These are phyloP conservation scores for Didymella pinodella DNA, from an alignment of 2,329 filamentous ascomycete species.

Conservation along the genomic window DNA sequence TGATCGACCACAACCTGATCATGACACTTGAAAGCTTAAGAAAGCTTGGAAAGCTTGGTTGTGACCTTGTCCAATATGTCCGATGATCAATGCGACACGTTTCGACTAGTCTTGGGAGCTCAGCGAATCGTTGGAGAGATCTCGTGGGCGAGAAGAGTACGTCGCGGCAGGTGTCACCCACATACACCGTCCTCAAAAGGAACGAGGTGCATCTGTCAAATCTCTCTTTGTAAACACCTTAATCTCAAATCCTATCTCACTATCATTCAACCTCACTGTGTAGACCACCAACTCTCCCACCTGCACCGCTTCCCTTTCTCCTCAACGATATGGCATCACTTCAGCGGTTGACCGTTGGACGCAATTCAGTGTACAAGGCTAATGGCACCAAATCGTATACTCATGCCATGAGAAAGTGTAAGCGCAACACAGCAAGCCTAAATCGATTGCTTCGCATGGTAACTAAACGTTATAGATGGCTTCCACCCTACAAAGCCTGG, in stretches of 20 bases:
- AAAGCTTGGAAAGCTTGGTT: slow-evolving; percentile 22
- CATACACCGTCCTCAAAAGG: background rate
- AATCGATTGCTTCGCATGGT: background rate
- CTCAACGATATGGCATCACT: slow-evolving; percentile 25
- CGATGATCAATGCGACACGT: slow-evolving; percentile 11
- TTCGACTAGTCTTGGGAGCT: background rate
- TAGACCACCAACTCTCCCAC: no score
- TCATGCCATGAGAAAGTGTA: slow-evolving; percentile 33
- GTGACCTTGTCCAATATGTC: slow-evolving; percentile 9
- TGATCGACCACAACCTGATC: background rate
- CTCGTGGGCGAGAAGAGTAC: slow-evolving; percentile 6
- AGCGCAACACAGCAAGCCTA: background rate
- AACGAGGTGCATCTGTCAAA: background rate
- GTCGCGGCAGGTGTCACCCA: background rate
- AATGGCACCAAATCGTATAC: slow-evolving; percentile 30
- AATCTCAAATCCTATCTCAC: background rate
- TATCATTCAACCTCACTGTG: background rate
- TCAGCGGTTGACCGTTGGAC: slow-evolving; percentile 29
- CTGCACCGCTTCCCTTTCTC: background rate
- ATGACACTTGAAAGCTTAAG: slow-evolving; percentile 8
- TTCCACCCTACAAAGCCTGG: slow-evolving; percentile 38
- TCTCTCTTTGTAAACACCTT: background rate
- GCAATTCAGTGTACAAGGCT: slow-evolving; percentile 29
- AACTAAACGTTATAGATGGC: slow-evolving; percentile 24
- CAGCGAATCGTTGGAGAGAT: background rate